Percentiles rank a stretch among this genome's conserved stretches.
phyloP scores from a whole-genome alignment of 768 basidiomycete genomes.

The Grammothele lineata region DNA sequence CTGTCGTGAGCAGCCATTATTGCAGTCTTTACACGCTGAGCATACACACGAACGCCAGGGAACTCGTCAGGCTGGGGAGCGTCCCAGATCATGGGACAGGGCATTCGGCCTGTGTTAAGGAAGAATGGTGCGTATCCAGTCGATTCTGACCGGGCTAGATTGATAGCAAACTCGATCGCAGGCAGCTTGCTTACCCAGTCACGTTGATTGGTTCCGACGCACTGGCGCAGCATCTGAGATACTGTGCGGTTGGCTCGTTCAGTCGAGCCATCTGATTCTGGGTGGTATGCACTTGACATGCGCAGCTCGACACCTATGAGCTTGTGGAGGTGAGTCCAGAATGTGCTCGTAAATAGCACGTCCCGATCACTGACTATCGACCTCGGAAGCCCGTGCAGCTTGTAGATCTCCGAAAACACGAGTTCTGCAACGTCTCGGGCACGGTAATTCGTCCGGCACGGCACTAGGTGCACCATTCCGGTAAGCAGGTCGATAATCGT shows the following conservation, averaged over 20 bases:
- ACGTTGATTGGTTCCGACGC: not conserved
- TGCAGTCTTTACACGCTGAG: too few relatives aligned
- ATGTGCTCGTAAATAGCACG: conserved; percentile 30
- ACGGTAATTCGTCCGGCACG: too few relatives aligned
- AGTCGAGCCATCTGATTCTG: too few relatives aligned
- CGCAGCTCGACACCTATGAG: conserved; percentile 17
- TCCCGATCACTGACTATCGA: conserved; percentile 27
- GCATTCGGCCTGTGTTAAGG: conserved; percentile 12
- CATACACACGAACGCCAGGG: conserved; percentile 16
- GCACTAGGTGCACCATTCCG: too few relatives aligned
- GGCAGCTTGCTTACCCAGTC: conserved; percentile 19
- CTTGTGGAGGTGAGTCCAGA: conserved; percentile 26
- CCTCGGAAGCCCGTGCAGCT: too few relatives aligned
- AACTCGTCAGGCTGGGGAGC: conserved; percentile 1
- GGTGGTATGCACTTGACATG: conserved; percentile 19
- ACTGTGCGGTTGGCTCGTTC: conserved; percentile 16
- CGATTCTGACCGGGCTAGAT: conserved; percentile 23
- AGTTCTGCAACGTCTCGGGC: too few relatives aligned
- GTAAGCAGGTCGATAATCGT: too few relatives aligned
- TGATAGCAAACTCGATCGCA: conserved; percentile 36
- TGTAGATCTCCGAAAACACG: too few relatives aligned
- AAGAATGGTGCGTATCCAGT: conserved; percentile 24
- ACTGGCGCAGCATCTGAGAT: conserved; percentile 10
- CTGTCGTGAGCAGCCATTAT: not conserved
- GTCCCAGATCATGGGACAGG: conserved; percentile 25